Evolutionary conservation across 2,329 filamentous ascomycete species (phyloP).

Genomic region (Fusarium robinianum): DNA sequence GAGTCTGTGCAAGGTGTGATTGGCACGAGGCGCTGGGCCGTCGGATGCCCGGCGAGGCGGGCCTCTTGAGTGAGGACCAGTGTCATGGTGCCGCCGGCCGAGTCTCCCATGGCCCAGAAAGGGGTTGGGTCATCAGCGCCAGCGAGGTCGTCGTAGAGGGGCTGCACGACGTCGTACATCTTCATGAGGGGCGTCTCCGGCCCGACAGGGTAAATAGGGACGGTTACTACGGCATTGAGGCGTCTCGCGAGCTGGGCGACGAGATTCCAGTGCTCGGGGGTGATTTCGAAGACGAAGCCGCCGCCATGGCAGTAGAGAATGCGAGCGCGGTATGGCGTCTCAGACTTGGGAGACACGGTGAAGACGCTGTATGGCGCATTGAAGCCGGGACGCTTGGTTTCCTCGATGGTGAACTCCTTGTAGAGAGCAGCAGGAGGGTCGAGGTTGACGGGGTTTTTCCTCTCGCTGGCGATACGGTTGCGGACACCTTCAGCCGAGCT

Average conservation of each 20-base stretch:
- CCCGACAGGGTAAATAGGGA: constrained; percentile 41
- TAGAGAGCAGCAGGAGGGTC: constrained; percentile 34
- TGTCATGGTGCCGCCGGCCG: constrained; percentile 39
- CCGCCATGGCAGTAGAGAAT: constrained; percentile 42
- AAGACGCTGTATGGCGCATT: constrained; percentile 31
- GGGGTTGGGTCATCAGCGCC: constrained; percentile 35
- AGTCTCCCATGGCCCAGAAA: constrained; percentile 40
- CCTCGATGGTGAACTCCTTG: constrained; percentile 34
- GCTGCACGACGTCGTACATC: constrained; percentile 41
- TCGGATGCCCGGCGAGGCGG: constrained; percentile 29
- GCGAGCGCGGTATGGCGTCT: constrained; percentile 35
- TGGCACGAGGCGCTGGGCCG: constrained; percentile 35
- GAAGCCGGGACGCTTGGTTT: constrained; percentile 25
- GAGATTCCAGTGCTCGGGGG: constrained; percentile 37
- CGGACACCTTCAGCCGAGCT: constrained; percentile 32
- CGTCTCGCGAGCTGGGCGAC: constrained; percentile 36
- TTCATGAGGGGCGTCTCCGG: constrained; percentile 39
- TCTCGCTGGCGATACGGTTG: constrained; percentile 31
- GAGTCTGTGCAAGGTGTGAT: constrained; percentile 40
- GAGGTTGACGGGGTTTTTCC: constrained; percentile 21
- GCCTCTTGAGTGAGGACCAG: constrained; percentile 40
- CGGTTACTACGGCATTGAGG: constrained; percentile 39
- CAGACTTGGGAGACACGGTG: constrained; percentile 40
- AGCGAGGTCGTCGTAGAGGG: constrained; percentile 40
- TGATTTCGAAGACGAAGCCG: constrained; percentile 39